Evolutionary conservation across 495 filamentous ascomycete species (phyloP).

Genomic region (Filosporella fistucella): DNA sequence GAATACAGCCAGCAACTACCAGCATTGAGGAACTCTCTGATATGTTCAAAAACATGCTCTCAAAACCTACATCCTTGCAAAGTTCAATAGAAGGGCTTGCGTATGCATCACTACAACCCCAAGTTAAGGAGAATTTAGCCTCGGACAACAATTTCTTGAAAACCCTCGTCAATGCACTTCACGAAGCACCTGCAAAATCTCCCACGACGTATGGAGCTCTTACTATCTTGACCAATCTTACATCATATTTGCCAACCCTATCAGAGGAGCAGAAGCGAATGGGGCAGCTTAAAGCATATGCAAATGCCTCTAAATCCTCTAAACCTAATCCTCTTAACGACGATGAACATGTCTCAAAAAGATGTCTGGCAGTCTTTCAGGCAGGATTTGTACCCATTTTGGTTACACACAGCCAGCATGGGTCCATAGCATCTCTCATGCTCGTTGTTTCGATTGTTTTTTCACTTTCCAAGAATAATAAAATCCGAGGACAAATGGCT

Average conservation of each 20-base stretch:
- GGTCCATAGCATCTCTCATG: slow-evolving; percentile 57
- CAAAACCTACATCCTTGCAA: slow-evolving; percentile 47
- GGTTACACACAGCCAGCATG: slow-evolving; percentile 61
- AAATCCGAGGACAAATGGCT: slow-evolving; percentile 70
- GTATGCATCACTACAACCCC: slow-evolving; percentile 78
- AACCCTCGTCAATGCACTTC: slow-evolving; percentile 59
- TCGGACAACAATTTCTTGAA: slow-evolving; percentile 61
- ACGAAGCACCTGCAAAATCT: slow-evolving; percentile 54
- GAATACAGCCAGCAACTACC: slow-evolving; percentile 42
- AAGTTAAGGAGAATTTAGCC: slow-evolving; percentile 74
- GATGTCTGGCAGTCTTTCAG: slow-evolving; percentile 73
- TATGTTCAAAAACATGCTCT: slow-evolving; percentile 74
- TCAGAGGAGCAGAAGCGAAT: slow-evolving; percentile 92
- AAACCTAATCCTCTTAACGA: slow-evolving; percentile 65
- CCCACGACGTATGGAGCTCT: slow-evolving; percentile 80
- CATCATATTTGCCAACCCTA: slow-evolving; percentile 69
- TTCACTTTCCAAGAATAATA: slow-evolving; percentile 65
- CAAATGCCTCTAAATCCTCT: slow-evolving; percentile 65
- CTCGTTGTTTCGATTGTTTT: slow-evolving; percentile 72
- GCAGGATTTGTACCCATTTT: slow-evolving; percentile 71
- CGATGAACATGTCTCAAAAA: slow-evolving; percentile 66
- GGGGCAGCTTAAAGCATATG: slow-evolving; percentile 85
- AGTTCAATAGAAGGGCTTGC: slow-evolving; percentile 89
- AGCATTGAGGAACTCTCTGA: slow-evolving; percentile 68
- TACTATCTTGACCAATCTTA: slow-evolving; percentile 79